These are phyloP conservation scores for Maudiozyma saulgeensis DNA, from an alignment of 805 yeast genomes.

Conservation along the genomic window DNA sequence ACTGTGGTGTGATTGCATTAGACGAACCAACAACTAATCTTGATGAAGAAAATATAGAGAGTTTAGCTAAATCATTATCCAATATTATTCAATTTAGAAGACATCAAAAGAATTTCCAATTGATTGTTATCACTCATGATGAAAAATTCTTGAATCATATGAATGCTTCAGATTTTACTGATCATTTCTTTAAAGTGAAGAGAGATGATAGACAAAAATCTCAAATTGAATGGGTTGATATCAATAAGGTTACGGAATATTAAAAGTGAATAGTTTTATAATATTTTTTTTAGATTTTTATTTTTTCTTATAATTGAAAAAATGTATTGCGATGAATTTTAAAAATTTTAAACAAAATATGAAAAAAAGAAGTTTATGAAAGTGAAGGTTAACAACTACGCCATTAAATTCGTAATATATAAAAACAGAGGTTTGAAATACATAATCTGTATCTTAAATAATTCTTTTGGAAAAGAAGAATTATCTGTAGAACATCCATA, in stretches of 20 bases:
- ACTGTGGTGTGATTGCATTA: constrained; percentile 90
- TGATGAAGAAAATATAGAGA: constrained; percentile 80
- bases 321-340: too few species aligned
- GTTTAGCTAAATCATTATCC: constrained; percentile 73
- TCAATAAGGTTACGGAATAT: constrained; percentile 29
- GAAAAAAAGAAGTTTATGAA: too few species aligned
- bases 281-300: too few species aligned
- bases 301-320: too few species aligned
- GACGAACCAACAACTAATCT: constrained; percentile 98
- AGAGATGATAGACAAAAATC: constrained; percentile 79
- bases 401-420: too few species aligned
- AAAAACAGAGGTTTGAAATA: too few species aligned
- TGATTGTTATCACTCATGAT: constrained; percentile 94
- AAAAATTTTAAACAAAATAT: too few species aligned
- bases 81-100: constrained; percentile 66
- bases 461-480: too few species aligned
- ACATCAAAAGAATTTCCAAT: constrained; percentile 79
- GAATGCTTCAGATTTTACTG: constrained; percentile 78
- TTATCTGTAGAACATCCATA: too few species aligned
- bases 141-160: constrained; percentile 79
- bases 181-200: constrained; percentile 72
- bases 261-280: background rate
- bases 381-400: too few species aligned
- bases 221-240: constrained; percentile 51
- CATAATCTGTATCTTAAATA: too few species aligned